A percentile compares a stretch with the other conserved stretches of the same genome.
Conservation (phyloP, 495 filamentous ascomycete species). For the Parachaetomium inaequale region DNA sequence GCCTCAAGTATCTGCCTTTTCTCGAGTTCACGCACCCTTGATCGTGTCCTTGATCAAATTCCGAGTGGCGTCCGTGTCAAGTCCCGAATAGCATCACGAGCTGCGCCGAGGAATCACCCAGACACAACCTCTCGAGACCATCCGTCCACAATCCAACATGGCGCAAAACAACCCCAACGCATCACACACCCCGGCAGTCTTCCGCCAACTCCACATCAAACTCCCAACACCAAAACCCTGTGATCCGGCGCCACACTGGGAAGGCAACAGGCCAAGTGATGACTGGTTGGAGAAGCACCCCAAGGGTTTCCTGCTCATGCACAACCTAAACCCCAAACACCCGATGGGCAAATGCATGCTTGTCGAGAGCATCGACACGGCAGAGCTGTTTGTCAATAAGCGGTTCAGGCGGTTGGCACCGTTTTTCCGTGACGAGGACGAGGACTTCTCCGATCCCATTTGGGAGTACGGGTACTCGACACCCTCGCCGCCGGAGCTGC, state of each 20-base stretch:
- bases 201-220: constrained; percentile 10
- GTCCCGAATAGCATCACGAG: neutral
- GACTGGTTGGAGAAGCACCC: constrained; percentile 2
- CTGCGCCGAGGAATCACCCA: neutral
- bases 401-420: neutral
- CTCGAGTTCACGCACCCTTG: neutral
- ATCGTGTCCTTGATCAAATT: neutral
- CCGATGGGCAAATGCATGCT: constrained; percentile 10
- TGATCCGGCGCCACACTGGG: neutral
- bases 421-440: neutral
- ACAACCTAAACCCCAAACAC: neutral
- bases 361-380: neutral
- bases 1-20: neutral
- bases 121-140: neutral
- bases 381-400: constrained; percentile 12
- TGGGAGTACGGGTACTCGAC: neutral
- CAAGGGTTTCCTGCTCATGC: constrained; percentile 13
- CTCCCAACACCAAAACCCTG: neutral
- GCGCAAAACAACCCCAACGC: neutral
- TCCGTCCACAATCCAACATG: neutral
- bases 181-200: neutral
- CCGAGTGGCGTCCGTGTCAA: neutral
- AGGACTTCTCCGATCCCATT: neutral
- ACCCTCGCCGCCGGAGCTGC: neutral
- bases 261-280: neutral